Evolutionary conservation across 345 rosid genomes (phyloP), one percentile per base, ranked within the genome.

Genomic region (Gossypium herbaceum): DNA sequence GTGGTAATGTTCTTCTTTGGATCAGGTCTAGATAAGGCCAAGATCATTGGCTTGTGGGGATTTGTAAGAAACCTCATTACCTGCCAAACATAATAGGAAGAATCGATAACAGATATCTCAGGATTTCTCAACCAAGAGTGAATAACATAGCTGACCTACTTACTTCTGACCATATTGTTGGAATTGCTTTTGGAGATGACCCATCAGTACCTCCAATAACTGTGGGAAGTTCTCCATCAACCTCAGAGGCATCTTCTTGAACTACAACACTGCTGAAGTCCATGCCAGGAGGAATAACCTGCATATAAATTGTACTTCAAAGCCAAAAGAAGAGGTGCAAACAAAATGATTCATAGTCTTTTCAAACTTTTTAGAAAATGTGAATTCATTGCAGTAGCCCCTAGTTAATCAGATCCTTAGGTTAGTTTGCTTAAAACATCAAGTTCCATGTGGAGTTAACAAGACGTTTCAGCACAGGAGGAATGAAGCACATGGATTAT

Each of bases 261-360:
- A 80, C 88, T 81, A 81, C 91, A 71, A 92, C 99, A 72, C 82
- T 92, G 81, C 98, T 91, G 80, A 93, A 92, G 87, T 95, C 99
- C 99, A 95, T 92, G 70, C 99, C 99, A 66, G 99, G 99, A 58
- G 99, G 94, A 84, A 95, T 91, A 58, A 95, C 98, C 97, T 94
- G 79, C n/a, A 60, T 73, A 68, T 39, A 72, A 67, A 59, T 72
- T 24, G 64, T 62, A 72, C 29, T 68, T 66, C 34, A 63, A 44
- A 29, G 67, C 66, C 75, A 6, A 55, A 73, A 47, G 16, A 73
- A 25, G 22, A 64, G 68, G 68, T 48, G 48, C 55, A 56, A 45
- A 74, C 44, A 68, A 25, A 25, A 50, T 22, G 2, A 13, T 67
- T 22, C 41, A 22, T 12, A 12, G 15, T 67, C 54, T 13, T 22